Base-by-base conservation (phyloP, 306 rosid species). In the Corylus heterophylla region DNA sequence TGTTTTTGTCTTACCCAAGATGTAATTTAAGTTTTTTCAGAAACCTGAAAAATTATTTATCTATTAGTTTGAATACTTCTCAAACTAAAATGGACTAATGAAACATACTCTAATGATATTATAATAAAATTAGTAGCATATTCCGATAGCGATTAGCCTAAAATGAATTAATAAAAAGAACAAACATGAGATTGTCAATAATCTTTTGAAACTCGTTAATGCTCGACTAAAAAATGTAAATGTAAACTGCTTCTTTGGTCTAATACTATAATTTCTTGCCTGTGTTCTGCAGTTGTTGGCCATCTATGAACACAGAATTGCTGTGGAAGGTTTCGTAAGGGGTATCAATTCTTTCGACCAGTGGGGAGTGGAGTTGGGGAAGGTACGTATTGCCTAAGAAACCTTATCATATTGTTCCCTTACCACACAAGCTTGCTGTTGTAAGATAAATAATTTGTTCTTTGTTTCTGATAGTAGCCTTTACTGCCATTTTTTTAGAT, bases 341-440 rank as follows among this genome's bases (percentile, higher is more conserved):
- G 96, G 93, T 70, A 95, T 95, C 84, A 93, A 95, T 85, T 95
- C 98, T 80, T 95, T 95, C 78, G 99, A 93, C 66, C 99, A 95
- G 74, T 95, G 99, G 99, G 99, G 99, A 82, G 99, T 95, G 71
- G 99, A 95, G 87, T 83, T 95, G 61, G 99, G 99, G 73, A 95
- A 93, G 99, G 99, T 95, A 74, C 45, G 88, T 61, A 18, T 77
- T 62, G 16, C 42, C 76, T 27, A 25, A 50, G 31, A 7, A 79
- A 74, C 56, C 74, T 58, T 31, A 22, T 62, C 31, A 12, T 37
- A 77, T 73, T 59, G 51, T 59, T 44, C 8, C 66, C 74, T 55
- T 54, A 20, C 16, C 54, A 9, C 63, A 58, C 71, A 69, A 77
- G 58, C 56, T 27, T 71, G 63, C 47, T 47, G 49, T 58, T 29